Evolutionary conservation across 345 rosid species (phyloP).

Genomic region (Rhizophora apiculata): DNA sequence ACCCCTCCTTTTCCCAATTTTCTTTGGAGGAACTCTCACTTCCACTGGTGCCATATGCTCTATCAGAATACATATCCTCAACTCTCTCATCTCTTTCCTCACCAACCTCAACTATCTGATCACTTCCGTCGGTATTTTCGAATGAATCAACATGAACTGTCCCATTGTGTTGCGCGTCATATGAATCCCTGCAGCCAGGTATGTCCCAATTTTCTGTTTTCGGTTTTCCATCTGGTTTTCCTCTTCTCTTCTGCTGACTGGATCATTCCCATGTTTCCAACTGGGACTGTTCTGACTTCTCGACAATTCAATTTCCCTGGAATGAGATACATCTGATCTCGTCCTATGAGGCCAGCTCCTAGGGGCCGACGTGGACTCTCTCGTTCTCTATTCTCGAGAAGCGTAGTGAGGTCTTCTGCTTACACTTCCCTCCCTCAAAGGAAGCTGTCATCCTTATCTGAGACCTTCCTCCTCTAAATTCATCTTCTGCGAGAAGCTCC

Average conservation of each 20-base stretch:
- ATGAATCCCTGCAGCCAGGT: constrained; percentile 13
- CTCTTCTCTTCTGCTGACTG: constrained; percentile 34
- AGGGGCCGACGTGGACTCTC: constrained; percentile 26
- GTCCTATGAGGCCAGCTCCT: constrained; percentile 37
- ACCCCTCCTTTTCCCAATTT: constrained; percentile 7
- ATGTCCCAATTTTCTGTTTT: constrained; percentile 19
- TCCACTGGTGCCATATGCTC: constrained; percentile 17
- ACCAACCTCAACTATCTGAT: constrained; percentile 38
- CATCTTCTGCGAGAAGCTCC: constrained; percentile 64
- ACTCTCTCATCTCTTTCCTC: constrained; percentile 27
- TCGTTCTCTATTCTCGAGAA: constrained; percentile 16
- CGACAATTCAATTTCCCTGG: constrained; percentile 26
- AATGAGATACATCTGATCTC: constrained; percentile 35
- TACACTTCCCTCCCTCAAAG: constrained; percentile 28
- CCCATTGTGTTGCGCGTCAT: constrained; percentile 18
- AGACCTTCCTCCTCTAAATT: constrained; percentile 48
- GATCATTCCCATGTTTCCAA: constrained; percentile 31
- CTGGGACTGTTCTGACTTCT: constrained; percentile 16
- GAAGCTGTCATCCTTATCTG: constrained; percentile 34
- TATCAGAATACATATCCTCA: constrained; percentile 36
- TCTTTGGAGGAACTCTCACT: constrained; percentile 20
- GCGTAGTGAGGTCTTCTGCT: constrained; percentile 19
- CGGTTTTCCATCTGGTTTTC: constrained; percentile 15
- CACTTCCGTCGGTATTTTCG: constrained; percentile 22
- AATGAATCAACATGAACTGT: constrained; percentile 10